Evolutionary conservation across 2,329 filamentous ascomycete genomes (phyloP), one percentile per base, ranked within the genome.

Genomic region (Juglanconis oblonga): DNA sequence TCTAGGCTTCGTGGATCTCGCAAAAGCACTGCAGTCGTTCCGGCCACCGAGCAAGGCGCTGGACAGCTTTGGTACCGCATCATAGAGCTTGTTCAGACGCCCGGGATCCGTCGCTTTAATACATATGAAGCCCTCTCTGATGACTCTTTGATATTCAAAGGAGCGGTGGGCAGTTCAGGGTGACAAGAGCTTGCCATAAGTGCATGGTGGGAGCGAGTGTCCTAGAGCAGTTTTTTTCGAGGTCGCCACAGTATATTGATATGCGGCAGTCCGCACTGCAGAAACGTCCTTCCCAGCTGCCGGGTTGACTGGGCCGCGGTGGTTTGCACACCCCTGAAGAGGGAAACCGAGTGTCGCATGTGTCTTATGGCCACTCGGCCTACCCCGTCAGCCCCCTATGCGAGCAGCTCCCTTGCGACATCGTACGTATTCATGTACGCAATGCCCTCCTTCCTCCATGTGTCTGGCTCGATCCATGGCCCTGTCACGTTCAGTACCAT

Each of bases 381-480:
- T 24, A 24, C 14, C n/a, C 14, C 4, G 44, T 14, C 33, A 47
- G 8, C 7, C 45, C 4, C 3, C 47, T 57, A 68, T 9, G 64
- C 67, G 29, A 76, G 65, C 51, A 77, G 59, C 60, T 78, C 75
- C 62, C 71, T 73, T 10, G 67, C 67, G 8, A 78, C 73, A 45
- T 70, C 70, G 14, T 68, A 68, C 1, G 66, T 71, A 62, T 78
- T 79, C 55, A 79, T 73, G 56, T 72, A 79, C 6, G 67, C 73
- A 38, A 82, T 81, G 0, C 73, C 76, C 61, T 79, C 77, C 48
- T 75, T 76, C 42, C 79, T 73, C 69, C 74, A 82, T 0, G 73
- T 79, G 63, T 82, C 80, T 2, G 71, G 67, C 63, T 82, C 80
- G 1, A 81, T 69, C 68, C 73, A 77, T 35, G 72, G 76, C 24